phyloP scores from a whole-genome alignment of 306 rosid genomes.

The Trifolium subterraneum region DNA sequence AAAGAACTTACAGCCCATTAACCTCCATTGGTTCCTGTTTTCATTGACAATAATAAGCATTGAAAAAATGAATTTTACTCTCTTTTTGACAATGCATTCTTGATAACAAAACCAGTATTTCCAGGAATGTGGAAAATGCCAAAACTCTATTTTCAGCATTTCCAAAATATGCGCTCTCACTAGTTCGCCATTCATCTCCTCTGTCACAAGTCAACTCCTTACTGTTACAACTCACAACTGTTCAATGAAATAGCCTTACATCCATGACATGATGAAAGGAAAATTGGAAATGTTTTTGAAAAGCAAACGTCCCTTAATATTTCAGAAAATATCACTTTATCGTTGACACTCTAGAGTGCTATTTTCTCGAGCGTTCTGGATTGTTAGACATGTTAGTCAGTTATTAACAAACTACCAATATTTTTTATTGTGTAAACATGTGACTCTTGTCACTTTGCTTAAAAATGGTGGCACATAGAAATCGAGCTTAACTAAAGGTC shows the following conservation, averaged over 20 bases:
- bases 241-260: neutral
- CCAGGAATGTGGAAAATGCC: neutral
- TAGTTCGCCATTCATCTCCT: neutral
- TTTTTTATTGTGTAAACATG: neutral
- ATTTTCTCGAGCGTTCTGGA: conserved; percentile 11
- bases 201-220: neutral
- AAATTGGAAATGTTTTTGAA: neutral
- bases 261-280: neutral
- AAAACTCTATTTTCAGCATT: neutral
- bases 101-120: neutral
- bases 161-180: neutral
- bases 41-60: neutral
- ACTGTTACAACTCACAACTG: too few species aligned
- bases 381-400: neutral
- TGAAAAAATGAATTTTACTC: neutral
- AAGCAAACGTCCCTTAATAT: neutral
- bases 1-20: neutral
- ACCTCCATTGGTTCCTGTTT: neutral
- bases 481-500: neutral
- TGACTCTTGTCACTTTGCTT: conserved; percentile 22
- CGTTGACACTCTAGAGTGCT: conserved; percentile 16
- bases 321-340: conserved; percentile 1
- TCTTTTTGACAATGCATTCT: neutral
- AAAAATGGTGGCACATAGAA: conserved; percentile 5
- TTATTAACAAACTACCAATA: neutral